These are phyloP conservation scores for Strigomonas oncopelti DNA, from an alignment of 208 protist species.

Conservation along the genomic window DNA sequence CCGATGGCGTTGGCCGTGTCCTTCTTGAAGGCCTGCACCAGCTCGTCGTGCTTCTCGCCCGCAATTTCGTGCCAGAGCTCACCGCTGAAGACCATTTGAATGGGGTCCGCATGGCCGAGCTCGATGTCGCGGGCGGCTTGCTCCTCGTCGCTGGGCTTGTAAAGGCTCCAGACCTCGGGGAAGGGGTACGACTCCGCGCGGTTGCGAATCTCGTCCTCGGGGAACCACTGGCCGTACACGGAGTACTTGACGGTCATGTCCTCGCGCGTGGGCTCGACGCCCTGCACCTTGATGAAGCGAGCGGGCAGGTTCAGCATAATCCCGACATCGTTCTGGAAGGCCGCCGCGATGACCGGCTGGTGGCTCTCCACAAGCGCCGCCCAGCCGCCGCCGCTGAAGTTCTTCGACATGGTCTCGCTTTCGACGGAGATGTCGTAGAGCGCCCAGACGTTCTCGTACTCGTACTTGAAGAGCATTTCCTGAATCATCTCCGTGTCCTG, in stretches of 20 bases:
- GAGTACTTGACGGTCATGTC: slow-evolving; percentile 19
- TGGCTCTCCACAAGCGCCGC: slow-evolving; percentile 17
- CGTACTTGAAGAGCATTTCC: slow-evolving; percentile 22
- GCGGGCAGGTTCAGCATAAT: slow-evolving; percentile 19
- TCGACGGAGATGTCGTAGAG: slow-evolving; percentile 27
- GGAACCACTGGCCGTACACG: slow-evolving; percentile 13
- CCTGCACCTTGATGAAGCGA: slow-evolving; percentile 20
- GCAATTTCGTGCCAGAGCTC: slow-evolving; percentile 33
- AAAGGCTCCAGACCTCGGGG: slow-evolving; percentile 22
- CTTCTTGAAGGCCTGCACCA: slow-evolving; percentile 22
- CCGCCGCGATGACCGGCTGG: slow-evolving; percentile 15
- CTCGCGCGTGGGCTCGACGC: slow-evolving; percentile 2
- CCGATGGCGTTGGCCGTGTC: slow-evolving; percentile 18
- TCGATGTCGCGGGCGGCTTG: slow-evolving; percentile 2
- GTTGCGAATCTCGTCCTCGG: slow-evolving; percentile 15
- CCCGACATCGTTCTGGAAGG: slow-evolving; percentile 42
- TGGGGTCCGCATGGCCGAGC: neutral
- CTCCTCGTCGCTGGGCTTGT: slow-evolving; percentile 11
- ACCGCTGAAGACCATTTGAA: slow-evolving; percentile 19
- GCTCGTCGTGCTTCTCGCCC: slow-evolving; percentile 11
- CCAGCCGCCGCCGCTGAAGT: slow-evolving; percentile 28
- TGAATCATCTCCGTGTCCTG: slow-evolving; percentile 20
- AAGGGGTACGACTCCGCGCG: slow-evolving; percentile 21
- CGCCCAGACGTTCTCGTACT: slow-evolving; percentile 22
- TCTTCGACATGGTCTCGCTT: slow-evolving; percentile 10